These are phyloP conservation scores for Clonostachys chloroleuca DNA, from an alignment of 2,329 filamentous ascomycete genomes.

Conservation along the genomic window DNA sequence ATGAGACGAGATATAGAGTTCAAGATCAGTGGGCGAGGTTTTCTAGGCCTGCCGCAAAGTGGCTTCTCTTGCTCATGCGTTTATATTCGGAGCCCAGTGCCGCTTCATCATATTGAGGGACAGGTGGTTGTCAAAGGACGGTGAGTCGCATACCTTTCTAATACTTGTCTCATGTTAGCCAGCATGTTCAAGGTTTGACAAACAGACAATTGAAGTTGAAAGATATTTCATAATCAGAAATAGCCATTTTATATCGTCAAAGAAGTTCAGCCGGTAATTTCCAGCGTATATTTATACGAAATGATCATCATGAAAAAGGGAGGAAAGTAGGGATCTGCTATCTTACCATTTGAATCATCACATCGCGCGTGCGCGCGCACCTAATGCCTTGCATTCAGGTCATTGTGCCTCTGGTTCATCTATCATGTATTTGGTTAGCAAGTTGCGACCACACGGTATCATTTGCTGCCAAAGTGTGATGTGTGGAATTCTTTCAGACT, in stretches of 20 bases:
- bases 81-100: conserved; percentile 91
- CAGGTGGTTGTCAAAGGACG: no score
- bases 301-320: conserved; percentile 51
- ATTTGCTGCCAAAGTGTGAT: conserved; percentile 4
- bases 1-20: not conserved
- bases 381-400: no score
- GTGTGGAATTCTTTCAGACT: conserved; percentile 65
- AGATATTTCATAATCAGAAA: conserved; percentile 57
- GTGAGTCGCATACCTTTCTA: conserved; percentile 21
- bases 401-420: no score
- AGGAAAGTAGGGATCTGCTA: not conserved
- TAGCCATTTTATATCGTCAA: conserved; percentile 85
- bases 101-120: conserved; percentile 69
- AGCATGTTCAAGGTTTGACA: not conserved
- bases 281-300: conserved; percentile 71
- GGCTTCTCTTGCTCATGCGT: conserved; percentile 76
- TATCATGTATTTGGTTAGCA: no score
- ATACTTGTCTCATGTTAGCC: conserved; percentile 4
- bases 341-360: no score
- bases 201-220: conserved; percentile 1
- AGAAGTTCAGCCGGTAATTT: conserved; percentile 91
- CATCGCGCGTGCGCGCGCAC: no score
- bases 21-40: conserved; percentile 93
- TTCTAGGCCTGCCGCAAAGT: conserved; percentile 98
- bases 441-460: no score